Conservation (phyloP, 2,329 filamentous ascomycete genomes). For the Pseudogymnoascus sp. region DNA sequence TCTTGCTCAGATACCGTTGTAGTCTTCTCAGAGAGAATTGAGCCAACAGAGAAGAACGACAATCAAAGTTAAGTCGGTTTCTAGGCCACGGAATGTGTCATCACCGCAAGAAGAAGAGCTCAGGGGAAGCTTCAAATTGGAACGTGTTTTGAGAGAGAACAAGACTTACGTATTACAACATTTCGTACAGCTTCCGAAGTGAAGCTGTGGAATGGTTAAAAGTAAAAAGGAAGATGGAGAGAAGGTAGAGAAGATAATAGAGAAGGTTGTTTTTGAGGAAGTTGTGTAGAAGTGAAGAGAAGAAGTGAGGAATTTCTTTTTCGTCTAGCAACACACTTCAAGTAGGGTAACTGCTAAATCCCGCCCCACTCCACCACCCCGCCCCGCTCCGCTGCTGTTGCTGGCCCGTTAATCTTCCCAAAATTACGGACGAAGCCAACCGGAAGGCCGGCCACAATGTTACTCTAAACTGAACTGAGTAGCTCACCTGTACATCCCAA, state of each 20-base stretch:
- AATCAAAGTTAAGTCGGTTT: constrained; percentile 38
- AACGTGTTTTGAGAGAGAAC: background rate
- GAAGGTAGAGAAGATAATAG: background rate
- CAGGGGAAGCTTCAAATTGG: background rate
- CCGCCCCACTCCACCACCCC: background rate
- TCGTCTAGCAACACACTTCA: background rate
- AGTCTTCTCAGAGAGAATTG: constrained; percentile 64
- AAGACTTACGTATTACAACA: constrained; percentile 3
- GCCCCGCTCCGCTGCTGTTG: background rate
- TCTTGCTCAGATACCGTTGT: constrained; percentile 91
- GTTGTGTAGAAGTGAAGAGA: constrained; percentile 1
- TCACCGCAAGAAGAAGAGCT: constrained; percentile 39
- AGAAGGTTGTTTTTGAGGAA: constrained; percentile 6
- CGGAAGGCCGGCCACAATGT: background rate
- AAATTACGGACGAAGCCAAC: constrained; percentile 6
- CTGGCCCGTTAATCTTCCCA: background rate
- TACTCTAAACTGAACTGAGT: constrained; percentile 4
- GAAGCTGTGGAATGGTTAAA: background rate
- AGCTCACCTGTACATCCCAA: background rate
- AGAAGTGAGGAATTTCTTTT: constrained; percentile 8
- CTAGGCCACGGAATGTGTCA: constrained; percentile 56
- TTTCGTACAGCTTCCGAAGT: background rate
- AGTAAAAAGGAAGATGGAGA: background rate
- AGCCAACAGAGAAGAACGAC: constrained; percentile 56
- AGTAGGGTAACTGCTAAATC: background rate